Evolutionary conservation across 805 yeast species (phyloP).

Genomic region (Zygotorulaspora florentina): DNA sequence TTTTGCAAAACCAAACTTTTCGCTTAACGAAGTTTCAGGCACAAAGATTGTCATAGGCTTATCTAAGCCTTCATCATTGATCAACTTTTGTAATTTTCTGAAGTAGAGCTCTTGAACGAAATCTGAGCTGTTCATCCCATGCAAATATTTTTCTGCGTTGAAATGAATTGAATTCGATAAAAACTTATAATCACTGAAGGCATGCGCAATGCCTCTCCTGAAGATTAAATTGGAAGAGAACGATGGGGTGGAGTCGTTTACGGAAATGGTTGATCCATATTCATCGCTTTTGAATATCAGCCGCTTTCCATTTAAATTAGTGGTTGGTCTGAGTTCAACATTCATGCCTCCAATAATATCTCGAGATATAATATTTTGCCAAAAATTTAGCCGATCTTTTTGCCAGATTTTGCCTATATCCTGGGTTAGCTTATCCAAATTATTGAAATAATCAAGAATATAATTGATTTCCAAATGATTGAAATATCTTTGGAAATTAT

Average conservation of each 20-base stretch:
- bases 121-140: conserved; percentile 54
- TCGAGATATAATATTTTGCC: conserved; percentile 36
- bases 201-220: conserved; percentile 48
- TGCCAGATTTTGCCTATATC: conserved; percentile 18
- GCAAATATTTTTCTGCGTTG: conserved; percentile 53
- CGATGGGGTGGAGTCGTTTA: conserved; percentile 38
- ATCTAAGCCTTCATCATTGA: conserved; percentile 47
- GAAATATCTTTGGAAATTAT: conserved; percentile 29
- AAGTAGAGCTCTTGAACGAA: conserved; percentile 70
- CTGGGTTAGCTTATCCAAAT: conserved; percentile 9
- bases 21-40: conserved; percentile 38
- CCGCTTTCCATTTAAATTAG: conserved; percentile 29
- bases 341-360: conserved; percentile 46
- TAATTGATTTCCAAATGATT: conserved; percentile 46
- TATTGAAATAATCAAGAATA: conserved; percentile 27
- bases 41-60: conserved; percentile 58
- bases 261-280: conserved; percentile 35
- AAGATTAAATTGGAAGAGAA: conserved; percentile 40
- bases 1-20: conserved; percentile 33
- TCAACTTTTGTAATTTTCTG: conserved; percentile 50
- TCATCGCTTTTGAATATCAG: conserved; percentile 22
- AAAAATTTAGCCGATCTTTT: conserved; percentile 16
- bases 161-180: conserved; percentile 34
- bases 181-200: conserved; percentile 37
- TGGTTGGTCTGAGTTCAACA: conserved; percentile 2